Evolutionary conservation across 1,284 basidiomycete species (phyloP), one percentile per base, ranked within the genome.

Genomic region (Anthracocystis walkeri): DNA sequence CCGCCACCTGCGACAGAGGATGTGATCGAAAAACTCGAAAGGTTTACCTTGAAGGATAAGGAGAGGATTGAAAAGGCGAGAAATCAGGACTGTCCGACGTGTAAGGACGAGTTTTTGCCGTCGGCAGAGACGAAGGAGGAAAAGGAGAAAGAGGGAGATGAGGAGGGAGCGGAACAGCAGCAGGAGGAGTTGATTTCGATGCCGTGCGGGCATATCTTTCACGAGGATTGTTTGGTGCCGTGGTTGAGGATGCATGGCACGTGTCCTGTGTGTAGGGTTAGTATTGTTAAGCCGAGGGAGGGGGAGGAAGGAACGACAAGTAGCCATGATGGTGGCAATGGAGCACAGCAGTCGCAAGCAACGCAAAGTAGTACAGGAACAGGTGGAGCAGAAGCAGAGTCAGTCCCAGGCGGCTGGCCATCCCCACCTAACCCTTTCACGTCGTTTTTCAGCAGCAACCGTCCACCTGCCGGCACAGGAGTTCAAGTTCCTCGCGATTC

Each of bases 81-180:
- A 54, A 82, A 82, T 29, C 58, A 62, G 27, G 80, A 82, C 23
- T 82, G 80, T 54, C 77, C 80, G 4, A 82, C 80, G 20, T 82
- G 80, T 65, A 79, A 81, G 44, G 80, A 82, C 20, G 79, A 77
- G 7, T 79, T 82, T 29, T 45, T 77, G 1, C 67, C 72, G 12
- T 35, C 66, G 2, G 35, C 25, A 5, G 25, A 49, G 40, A 27
- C 33, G 25, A 12, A 42, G 25, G 40, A 50, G 20, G 41, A 38
- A 5, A 42, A 61, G 6, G 49, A 23, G 11, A 21, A 45, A 3
- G 46, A 40, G 10, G 38, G 42, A 2, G 29, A 42, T 12, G 65
- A 65, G 20, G 56, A 20, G n/a, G 64, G 61, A 7, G 61, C 50
- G 10, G 79, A 72, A 10, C 41, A 55, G n/a, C 79, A 78, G 61